Base-by-base conservation (phyloP, 768 basidiomycete species). In the Filobasidium wieringae region DNA sequence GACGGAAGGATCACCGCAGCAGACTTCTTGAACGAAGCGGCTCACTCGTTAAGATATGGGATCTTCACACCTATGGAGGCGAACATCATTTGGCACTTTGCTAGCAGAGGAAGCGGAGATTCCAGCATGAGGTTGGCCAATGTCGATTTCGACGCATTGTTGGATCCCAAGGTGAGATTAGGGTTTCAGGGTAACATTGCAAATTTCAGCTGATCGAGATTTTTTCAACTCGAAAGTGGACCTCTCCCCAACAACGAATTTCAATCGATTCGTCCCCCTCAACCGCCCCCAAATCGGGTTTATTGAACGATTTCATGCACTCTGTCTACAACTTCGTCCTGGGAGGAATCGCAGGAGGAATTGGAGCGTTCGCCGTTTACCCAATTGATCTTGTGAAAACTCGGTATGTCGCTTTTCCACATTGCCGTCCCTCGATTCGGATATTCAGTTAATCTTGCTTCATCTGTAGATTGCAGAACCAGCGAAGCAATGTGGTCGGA, bases 51-150 rank as follows among this genome's bases (percentile, higher is more conserved):
- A 64, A 86, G 93, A 34, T 96, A 97, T 73, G 86, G 88, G 36
- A 80, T 93, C 53, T 96, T 96, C 74, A 92, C 90, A 0, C 93
- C 93, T 4, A 93, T 96, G 88, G 93, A 97, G 74, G 73, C 71
- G 27, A 68, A 86, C 53, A 95, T 97, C 68, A 84, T 99, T 67
- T 99, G 96, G 77, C 93, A 99, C 74, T 97, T 96, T 76, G 91
- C 91, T 27, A 84, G 87, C 12, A 82, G 90, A 47, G 92, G 91
- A 14, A 76, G 78, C 43, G 76, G 78, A 2, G 65, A 63, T 14
- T 58, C 69, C 1, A 77, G 77, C 47, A 82, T 84, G 66, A 81
- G 90, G 22, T 80, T 99, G 52, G 81, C 89, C 9, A 75, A 93
- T 36, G 75, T 87, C 41, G 95, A 99, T 73, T 99, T 99, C 74